These are phyloP conservation scores for Colletotrichum sp. DNA, from an alignment of 2,329 filamentous ascomycete genomes.

Conservation along the genomic window DNA sequence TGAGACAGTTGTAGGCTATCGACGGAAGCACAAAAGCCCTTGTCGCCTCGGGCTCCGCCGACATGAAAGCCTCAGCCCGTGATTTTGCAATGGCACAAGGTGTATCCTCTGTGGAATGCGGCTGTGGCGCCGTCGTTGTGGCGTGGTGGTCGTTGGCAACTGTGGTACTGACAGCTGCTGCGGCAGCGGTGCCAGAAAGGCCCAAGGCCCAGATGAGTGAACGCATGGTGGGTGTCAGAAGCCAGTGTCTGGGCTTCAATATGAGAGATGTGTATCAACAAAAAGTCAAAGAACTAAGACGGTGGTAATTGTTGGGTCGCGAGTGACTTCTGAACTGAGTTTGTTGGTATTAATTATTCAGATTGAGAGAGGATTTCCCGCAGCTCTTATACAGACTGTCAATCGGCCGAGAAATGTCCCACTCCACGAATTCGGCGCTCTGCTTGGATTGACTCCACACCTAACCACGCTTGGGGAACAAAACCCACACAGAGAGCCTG, in stretches of 20 bases:
- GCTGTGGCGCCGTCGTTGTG: not conserved
- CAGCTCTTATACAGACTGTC: not conserved
- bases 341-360: not conserved
- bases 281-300: not conserved
- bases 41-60: not conserved
- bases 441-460: not conserved
- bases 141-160: not conserved
- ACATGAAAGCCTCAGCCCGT: not conserved
- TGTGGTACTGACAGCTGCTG: not conserved
- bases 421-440: not conserved
- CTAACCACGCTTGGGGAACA: not conserved
- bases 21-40: not conserved
- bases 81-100: not conserved
- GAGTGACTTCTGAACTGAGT: not conserved
- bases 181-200: not conserved
- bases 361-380: not conserved
- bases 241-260: not conserved
- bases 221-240: not conserved
- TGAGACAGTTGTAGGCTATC: constrained; percentile 9
- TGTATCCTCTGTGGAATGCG: not conserved
- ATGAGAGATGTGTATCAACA: not conserved
- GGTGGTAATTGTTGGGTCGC: not conserved
- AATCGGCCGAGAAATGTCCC: not conserved
- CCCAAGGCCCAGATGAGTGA: not conserved
- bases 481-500: not conserved